Conservation (phyloP, 2,329 filamentous ascomycete species). For the Leptographium procerum region DNA sequence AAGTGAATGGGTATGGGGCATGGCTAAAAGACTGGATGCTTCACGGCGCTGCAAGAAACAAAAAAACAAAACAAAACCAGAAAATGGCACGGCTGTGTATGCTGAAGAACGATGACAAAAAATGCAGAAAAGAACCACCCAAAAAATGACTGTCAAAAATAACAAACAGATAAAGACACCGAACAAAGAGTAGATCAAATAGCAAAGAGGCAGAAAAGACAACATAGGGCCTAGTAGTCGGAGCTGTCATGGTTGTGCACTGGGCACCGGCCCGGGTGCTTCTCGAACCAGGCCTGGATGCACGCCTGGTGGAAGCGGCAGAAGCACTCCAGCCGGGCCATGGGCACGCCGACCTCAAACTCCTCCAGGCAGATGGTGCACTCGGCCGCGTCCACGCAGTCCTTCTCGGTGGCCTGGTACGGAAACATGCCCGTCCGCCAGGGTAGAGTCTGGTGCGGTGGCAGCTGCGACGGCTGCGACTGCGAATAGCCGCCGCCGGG, state of each 20-base stretch:
- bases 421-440: constrained; percentile 51
- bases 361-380: constrained; percentile 59
- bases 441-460: constrained; percentile 24
- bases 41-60: background rate
- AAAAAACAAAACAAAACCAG: background rate
- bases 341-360: constrained; percentile 48
- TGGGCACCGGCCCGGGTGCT: constrained; percentile 51
- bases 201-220: background rate
- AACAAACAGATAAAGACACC: background rate
- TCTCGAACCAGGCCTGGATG: constrained; percentile 51
- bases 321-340: constrained; percentile 57
- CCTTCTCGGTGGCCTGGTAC: constrained; percentile 55
- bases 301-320: constrained; percentile 53
- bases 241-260: constrained; percentile 54
- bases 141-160: background rate
- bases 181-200: too few relatives aligned
- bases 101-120: background rate
- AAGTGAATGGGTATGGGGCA: background rate
- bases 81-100: background rate
- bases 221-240: constrained; percentile 28
- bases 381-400: constrained; percentile 55
- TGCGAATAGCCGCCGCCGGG: background rate
- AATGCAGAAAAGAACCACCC: background rate
- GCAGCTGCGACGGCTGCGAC: constrained; percentile 3
- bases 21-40: background rate